Conservation (phyloP, 331 rosid species). For the Ulmus americana region DNA sequence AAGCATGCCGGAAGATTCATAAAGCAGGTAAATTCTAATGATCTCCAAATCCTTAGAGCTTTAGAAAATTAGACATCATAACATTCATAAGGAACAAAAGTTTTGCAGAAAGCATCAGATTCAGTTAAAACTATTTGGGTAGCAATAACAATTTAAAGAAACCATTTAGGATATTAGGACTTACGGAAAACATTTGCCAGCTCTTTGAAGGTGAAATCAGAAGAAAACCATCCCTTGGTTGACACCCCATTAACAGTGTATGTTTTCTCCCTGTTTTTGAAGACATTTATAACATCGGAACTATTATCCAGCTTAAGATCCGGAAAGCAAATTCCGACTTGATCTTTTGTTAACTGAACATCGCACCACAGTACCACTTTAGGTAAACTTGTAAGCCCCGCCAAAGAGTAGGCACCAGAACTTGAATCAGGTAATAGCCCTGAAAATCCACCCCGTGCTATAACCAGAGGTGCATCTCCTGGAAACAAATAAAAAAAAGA, state of each 20-base stretch:
- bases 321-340: slow-evolving; percentile 62
- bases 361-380: slow-evolving; percentile 60
- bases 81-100: neutral
- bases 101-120: neutral
- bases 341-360: slow-evolving; percentile 84
- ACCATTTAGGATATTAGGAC: slow-evolving; percentile 22
- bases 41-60: neutral
- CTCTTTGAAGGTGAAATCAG: slow-evolving; percentile 41
- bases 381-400: slow-evolving; percentile 10
- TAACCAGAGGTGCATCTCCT: slow-evolving; percentile 60
- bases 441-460: slow-evolving; percentile 87
- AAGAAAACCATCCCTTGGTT: slow-evolving; percentile 50
- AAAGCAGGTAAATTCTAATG: no score
- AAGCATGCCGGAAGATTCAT: no score
- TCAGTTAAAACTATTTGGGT: neutral
- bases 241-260: slow-evolving; percentile 42
- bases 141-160: neutral
- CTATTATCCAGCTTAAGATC: slow-evolving; percentile 45
- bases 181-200: slow-evolving; percentile 41
- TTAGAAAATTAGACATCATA: neutral
- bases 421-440: slow-evolving; percentile 85
- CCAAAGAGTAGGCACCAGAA: slow-evolving; percentile 27
- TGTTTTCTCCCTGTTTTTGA: slow-evolving; percentile 11
- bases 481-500: slow-evolving; percentile 33
- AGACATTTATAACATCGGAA: neutral